phyloP scores from a whole-genome alignment of 148 eudicot genomes.

The Amaranthus hypochondriacus region DNA sequence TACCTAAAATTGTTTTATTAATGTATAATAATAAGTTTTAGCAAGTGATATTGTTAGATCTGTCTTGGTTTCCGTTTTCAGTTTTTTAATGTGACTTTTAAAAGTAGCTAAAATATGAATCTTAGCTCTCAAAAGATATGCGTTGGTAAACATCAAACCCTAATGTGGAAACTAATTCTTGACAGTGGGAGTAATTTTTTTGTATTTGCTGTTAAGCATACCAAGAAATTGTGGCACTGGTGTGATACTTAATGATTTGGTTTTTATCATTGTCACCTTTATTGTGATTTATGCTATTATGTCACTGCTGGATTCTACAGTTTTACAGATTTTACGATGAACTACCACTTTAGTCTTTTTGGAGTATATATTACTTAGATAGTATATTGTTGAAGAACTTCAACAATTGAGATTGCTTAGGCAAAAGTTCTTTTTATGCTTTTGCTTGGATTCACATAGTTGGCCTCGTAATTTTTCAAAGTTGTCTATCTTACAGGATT shows the following conservation, averaged over 20 bases:
- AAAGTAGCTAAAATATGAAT: no score
- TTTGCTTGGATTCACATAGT: background rate
- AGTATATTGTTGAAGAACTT: background rate
- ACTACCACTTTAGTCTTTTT: background rate
- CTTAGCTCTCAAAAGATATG: no score
- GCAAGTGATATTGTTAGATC: no score
- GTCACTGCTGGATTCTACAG: no score
- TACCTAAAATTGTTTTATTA: background rate
- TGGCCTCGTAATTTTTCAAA: constrained; percentile 5
- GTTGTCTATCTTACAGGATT: constrained; percentile 22
- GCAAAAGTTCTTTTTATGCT: background rate
- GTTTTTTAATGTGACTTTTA: no score
- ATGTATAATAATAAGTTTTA: background rate
- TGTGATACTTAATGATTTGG: background rate
- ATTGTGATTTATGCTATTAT: background rate
- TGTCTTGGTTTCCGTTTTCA: no score
- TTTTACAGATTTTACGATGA: background rate
- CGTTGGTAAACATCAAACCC: no score
- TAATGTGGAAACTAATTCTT: no score
- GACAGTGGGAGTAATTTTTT: background rate
- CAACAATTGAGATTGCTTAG: background rate
- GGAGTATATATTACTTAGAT: background rate
- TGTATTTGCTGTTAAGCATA: background rate
- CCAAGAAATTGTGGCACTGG: no score
- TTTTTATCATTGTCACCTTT: background rate